phyloP scores from a whole-genome alignment of 345 rosid species.

The Arabidopsis arenosa region DNA sequence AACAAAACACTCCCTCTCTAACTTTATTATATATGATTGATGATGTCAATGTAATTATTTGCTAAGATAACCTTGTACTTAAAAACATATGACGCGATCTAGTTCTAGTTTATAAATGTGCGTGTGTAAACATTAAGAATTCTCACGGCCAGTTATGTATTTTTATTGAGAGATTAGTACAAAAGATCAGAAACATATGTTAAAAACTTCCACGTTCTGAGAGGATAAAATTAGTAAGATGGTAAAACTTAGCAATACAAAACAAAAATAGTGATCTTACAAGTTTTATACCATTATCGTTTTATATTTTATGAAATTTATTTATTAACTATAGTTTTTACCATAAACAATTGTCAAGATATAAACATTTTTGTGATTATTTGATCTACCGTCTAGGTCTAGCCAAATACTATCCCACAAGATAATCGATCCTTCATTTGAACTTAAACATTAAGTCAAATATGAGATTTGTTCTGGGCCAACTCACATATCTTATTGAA shows the following conservation, averaged over 20 bases:
- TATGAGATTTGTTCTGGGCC: too few relatives aligned
- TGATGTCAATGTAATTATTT: slow-evolving; percentile 20
- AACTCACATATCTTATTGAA: too few relatives aligned
- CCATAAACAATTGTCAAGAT: not conserved
- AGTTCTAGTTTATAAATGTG: not conserved
- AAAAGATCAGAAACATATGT: not conserved
- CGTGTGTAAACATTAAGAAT: not conserved
- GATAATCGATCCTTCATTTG: not conserved
- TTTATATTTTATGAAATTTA: too few relatives aligned
- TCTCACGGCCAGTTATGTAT: not conserved
- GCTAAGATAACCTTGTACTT: slow-evolving; percentile 24
- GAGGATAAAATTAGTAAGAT: too few relatives aligned
- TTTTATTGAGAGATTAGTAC: not conserved
- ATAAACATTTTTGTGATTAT: not conserved
- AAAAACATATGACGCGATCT: slow-evolving; percentile 19
- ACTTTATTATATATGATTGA: not conserved
- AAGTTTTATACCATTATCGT: too few relatives aligned
- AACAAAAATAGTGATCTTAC: too few relatives aligned
- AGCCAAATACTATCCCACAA: not conserved
- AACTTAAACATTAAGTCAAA: not conserved
- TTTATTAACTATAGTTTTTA: too few relatives aligned
- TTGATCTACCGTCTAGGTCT: not conserved
- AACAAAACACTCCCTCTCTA: not conserved
- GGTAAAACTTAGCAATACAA: too few relatives aligned
- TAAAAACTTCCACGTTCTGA: not conserved